Base-by-base conservation (phyloP, 1,284 basidiomycete genomes). In the Xanthoconium separans region DNA sequence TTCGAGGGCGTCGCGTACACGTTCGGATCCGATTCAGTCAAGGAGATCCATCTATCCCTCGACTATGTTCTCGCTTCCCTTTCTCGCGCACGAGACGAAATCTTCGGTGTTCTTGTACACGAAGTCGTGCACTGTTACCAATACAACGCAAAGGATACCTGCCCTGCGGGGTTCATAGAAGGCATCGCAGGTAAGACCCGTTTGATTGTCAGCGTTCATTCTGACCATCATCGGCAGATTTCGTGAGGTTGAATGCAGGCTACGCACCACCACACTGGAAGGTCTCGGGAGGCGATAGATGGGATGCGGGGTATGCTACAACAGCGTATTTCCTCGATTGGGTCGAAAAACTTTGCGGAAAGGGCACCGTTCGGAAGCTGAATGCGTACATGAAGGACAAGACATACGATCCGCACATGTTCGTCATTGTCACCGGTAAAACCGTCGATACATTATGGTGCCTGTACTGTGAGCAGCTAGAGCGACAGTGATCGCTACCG, bases 51-150 rank as follows among this genome's bases (percentile, higher is more conserved):
- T 63, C 75, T 88, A 53, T 84, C 85, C 16, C 75, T 85, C 39
- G 77, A 85, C 41, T 79, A 89, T 65, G 77, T 89, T 65, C 66
- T 70, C 51, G 73, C 75, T 50, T 72, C 66, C 43, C 67, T 70
- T 34, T 55, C 71, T 20, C 78, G 82, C 39, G 83, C 80, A 9
- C 65, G 64, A 27, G 76, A 83, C 44, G 87, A 89, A 69, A 83
- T 87, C 45, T 54, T 72, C 42, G 87, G 88, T 13, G 85, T 89
- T 2, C 73, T 90, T 6, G 66, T 75, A 44, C 83, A 85, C 64
- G 83, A 90, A 69, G 77, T 85, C 64, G 87, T 87, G 4, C 88
- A 89, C 61, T 89, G 88, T 65, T 90, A 77, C 66, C 87, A 89
- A 62, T 79, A 84, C 70, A 78, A 87, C 61, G 85, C 76, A 3